Evolutionary conservation across 2,329 filamentous ascomycete species (phyloP), one percentile per base, ranked within the genome.

Genomic region (Grosmannia serpens): DNA sequence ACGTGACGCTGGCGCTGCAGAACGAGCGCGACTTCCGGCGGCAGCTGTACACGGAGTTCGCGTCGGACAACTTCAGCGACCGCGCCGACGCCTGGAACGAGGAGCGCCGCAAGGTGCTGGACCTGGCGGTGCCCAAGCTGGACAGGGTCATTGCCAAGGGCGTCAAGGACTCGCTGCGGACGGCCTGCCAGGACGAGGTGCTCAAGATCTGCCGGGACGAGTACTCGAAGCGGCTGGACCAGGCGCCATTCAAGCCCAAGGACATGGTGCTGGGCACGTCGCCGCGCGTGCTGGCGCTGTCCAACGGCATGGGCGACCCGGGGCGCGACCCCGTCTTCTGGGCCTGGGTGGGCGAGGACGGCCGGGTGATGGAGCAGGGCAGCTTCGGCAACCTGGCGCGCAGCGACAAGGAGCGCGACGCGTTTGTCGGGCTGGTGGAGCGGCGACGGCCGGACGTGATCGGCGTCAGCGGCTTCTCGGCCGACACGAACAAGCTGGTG

Each of bases 41-140:
- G 55, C 84, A 87, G 57, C 80, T 99, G 5, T 87, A 90, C 68
- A 79, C 83, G 53, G 87, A 94, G 65, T 95, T 99, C 62, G 86
- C 89, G 62, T 96, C 91, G 0, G 94, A 99, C 71, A 96, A 95
- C 72, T 94, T 90, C 70, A 96, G 91, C 67, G 91, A 96, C 67
- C 81, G 94, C 52, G 94, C 94, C 3, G 92, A 97, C 72, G 88
- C 90, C 11, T 99, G 94, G 94, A 96, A 96, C 65, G 82, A 86
- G 53, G 84, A 96, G 66, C 87, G 94, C 41, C 85, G 86, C 64
- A 91, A 95, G 67, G 86, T 95, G 1, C 76, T 99, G 55, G 89
- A 96, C 64, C 70, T 86, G 58, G 91, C 91, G 0, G 84, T 96
- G 60, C 76, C 80, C 10, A 95, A 92, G 69, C 78, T 99, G 50